Conservation (phyloP, 139 green algal genomes). For the Picochlorum costavermella region DNA sequence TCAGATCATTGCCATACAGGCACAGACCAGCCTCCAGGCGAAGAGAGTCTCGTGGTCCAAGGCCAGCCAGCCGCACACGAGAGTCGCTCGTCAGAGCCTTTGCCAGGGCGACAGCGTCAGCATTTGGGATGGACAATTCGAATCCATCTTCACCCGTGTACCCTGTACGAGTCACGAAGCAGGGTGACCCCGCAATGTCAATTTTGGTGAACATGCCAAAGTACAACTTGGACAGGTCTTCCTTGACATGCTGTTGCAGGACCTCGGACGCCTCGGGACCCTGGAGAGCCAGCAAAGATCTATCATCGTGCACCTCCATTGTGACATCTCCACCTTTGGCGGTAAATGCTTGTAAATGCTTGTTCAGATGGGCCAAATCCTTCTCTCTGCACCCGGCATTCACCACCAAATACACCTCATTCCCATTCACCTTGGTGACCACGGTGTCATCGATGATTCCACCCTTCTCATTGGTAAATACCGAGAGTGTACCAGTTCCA, state of each 20-base stretch:
- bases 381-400: conserved; percentile 97
- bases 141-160: conserved; percentile 99
- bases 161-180: conserved; percentile 89
- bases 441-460: conserved; percentile 98
- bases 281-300: conserved; percentile 86
- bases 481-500: conserved; percentile 73
- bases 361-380: conserved; percentile 84
- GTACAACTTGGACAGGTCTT: conserved; percentile 80
- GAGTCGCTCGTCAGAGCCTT: conserved; percentile 58
- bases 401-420: conserved; percentile 93
- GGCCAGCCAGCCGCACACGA: conserved; percentile 65
- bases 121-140: conserved; percentile 84
- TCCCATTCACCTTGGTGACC: conserved; percentile 36
- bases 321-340: conserved; percentile 43
- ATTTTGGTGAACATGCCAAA: conserved; percentile 79
- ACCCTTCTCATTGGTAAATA: conserved; percentile 96
- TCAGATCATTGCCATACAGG: conserved; percentile 97
- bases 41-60: conserved; percentile 88
- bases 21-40: conserved; percentile 96
- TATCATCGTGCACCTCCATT: conserved; percentile 77
- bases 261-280: conserved; percentile 57
- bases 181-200: conserved; percentile 65
- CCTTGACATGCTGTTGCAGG: conserved; percentile 39
- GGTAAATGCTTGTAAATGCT: conserved; percentile 65
- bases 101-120: conserved; percentile 53